Evolutionary conservation across 2,329 filamentous ascomycete genomes (phyloP), one percentile per base, ranked within the genome.

Genomic region (Thielaviopsis populi): DNA sequence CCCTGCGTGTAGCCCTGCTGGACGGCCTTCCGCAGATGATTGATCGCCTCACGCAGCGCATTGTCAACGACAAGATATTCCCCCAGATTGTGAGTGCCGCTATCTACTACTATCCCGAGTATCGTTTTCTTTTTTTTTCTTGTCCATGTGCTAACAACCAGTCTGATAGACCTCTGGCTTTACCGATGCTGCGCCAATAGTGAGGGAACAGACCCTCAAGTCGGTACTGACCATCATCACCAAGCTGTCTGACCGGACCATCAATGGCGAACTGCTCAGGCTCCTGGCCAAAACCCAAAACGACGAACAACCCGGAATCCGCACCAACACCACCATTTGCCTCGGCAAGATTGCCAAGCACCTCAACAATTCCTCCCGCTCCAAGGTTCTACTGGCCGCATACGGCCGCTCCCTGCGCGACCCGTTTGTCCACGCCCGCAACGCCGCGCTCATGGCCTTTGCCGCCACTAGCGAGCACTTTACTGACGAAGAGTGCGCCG

Each of bases 241-340:
- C 33, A 99, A 99, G 74, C 79, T 99, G 0, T 95, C 91, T 1
- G 94, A 99, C 70, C 84, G 94, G 43, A 88, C 88, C 7, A 86
- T 97, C 69, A 99, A 99, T 69, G 92, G 94, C 63, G 94, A 99
- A 69, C 79, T 99, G 11, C 77, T 99, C 24, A 88, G 88, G 69
- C 87, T 95, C 71, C 80, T 99, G 33, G 94, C 94, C 53, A 96
- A 95, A 73, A 96, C 92, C 1, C 91, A 94, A 56, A 99, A 97
- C 69, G 94, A 99, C 67, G 94, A 97, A 70, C 92, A 99, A 71
- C 91, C 94, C 0, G 94, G 94, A 0, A 99, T 99, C 68, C 84
- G 94, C 67, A 99, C 94, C 8, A 99, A 99, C 72, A 99, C 94
- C 0, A 99, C 94, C 1, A 99, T 99, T 64, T 97, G 92, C 72